A percentile compares a stretch with the other conserved stretches of the same genome.
Evolutionary conservation across 495 filamentous ascomycete genomes (phyloP).

Genomic region (Penicillium fimorum): DNA sequence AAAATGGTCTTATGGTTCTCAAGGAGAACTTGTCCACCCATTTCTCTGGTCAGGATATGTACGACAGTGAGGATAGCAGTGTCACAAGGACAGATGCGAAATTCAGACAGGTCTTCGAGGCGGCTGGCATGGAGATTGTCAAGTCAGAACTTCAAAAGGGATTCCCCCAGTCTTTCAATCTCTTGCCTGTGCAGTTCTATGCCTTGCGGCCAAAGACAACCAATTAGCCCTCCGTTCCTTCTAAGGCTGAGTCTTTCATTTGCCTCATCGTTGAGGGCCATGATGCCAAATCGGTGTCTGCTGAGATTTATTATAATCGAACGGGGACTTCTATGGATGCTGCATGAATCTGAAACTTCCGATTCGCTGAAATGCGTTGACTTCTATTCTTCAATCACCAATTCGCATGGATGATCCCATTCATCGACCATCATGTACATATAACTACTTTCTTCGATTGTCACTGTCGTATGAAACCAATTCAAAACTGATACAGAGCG

Average conservation of each 20-base stretch:
- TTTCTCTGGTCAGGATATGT: conserved; percentile 58
- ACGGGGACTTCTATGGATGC: background rate
- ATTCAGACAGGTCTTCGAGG: conserved; percentile 65
- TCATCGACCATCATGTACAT: background rate
- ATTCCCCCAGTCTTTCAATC: conserved; percentile 58
- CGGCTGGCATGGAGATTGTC: conserved; percentile 65
- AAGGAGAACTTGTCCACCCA: conserved; percentile 83
- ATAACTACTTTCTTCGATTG: background rate
- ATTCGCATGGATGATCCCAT: background rate
- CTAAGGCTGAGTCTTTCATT: background rate
- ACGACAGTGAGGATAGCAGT: conserved; percentile 74
- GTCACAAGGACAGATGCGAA: conserved; percentile 75
- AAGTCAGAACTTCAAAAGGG: conserved; percentile 75
- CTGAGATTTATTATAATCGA: background rate
- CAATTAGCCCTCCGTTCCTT: background rate
- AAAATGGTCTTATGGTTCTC: conserved; percentile 62
- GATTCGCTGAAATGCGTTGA: background rate
- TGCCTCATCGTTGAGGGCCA: background rate
- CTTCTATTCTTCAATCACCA: background rate
- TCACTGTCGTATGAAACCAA: background rate
- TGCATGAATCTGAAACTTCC: background rate
- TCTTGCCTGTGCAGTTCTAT: conserved; percentile 71
- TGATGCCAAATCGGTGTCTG: background rate
- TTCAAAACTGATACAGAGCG: background rate
- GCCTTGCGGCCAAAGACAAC: conserved; percentile 48